Evolutionary conservation across 495 filamentous ascomycete genomes (phyloP), one percentile per base, ranked within the genome.

Genomic region (Staphylotrichum longicolle): DNA sequence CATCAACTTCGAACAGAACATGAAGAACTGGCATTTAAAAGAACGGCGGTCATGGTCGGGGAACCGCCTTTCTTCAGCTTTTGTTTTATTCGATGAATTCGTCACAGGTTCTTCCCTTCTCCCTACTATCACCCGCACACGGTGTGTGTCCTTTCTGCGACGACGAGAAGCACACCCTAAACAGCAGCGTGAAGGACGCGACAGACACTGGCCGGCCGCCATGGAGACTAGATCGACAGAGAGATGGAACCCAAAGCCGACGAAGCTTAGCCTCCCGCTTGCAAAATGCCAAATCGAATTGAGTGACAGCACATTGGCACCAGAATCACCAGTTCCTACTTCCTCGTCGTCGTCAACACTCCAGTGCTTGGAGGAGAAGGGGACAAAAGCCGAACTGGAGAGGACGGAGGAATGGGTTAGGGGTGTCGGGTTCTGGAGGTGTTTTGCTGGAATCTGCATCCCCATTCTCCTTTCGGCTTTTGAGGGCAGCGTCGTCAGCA

Each of bases 401-500:
- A 56, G 42, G 7, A n/a, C 65, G 30, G 52, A 51, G 8, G 56
- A 55, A 27, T 71, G 69, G 69, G 59, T 30, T n/a, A 54, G 69
- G 11, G 69, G 69, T 2, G 54, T 60, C 1, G 69, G 71, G 11
- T 78, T 80, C 59, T 78, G 73, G 73, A 61, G 74, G 8, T 74
- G 77, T 48, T 75, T 80, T 47, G 58, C 69, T 37, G 70, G 67
- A 44, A 64, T 79, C 14, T 74, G 73, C 55, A 67, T 73, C 7
- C 66, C 71, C 12, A 69, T 70, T 42, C 56, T 80, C 12, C 67
- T 77, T 15, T 77, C 80, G 1, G 74, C 79, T 1, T 75, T 82
- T 32, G 81, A 85, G 60, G 77, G 74, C 14, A 78, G 78, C 30
- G 81, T 83, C 47, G 72, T 83, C 45, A 74, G 75, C 8, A 83